These are phyloP conservation scores for Podospora australis DNA, from an alignment of 495 filamentous ascomycete genomes.

Conservation along the genomic window DNA sequence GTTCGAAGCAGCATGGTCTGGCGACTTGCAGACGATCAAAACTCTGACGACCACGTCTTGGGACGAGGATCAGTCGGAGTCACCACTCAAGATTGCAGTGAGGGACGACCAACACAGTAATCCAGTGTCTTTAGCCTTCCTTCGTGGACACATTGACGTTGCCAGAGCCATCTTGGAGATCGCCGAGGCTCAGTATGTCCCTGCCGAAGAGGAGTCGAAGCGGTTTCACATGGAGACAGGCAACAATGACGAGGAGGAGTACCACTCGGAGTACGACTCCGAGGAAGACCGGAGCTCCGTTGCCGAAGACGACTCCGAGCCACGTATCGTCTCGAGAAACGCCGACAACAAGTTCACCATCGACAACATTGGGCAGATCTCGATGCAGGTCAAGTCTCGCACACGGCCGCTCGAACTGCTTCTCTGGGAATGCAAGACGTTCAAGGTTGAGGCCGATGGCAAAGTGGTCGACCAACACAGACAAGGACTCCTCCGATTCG, in stretches of 20 bases:
- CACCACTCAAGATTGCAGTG: constrained; percentile 56
- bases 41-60: constrained; percentile 40
- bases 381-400: constrained; percentile 54
- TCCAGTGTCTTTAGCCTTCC: constrained; percentile 59
- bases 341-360: constrained; percentile 60
- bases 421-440: constrained; percentile 15
- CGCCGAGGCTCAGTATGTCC: constrained; percentile 55
- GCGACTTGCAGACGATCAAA: constrained; percentile 55
- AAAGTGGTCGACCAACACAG: too few relatives aligned
- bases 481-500: constrained; percentile 12
- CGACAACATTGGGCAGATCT: constrained; percentile 61
- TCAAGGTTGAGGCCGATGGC: too few relatives aligned
- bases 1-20: constrained; percentile 63
- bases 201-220: constrained; percentile 32
- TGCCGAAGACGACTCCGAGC: constrained; percentile 20
- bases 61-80: constrained; percentile 39
- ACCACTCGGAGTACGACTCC: constrained; percentile 17
- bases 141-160: constrained; percentile 54
- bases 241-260: constrained; percentile 39
- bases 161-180: constrained; percentile 63
- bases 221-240: too few relatives aligned
- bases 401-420: constrained; percentile 45
- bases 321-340: constrained; percentile 43
- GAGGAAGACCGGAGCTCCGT: constrained; percentile 23
- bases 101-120: constrained; percentile 35